Base-by-base conservation (phyloP, 805 yeast species). In the Starmera dryadoides region DNA sequence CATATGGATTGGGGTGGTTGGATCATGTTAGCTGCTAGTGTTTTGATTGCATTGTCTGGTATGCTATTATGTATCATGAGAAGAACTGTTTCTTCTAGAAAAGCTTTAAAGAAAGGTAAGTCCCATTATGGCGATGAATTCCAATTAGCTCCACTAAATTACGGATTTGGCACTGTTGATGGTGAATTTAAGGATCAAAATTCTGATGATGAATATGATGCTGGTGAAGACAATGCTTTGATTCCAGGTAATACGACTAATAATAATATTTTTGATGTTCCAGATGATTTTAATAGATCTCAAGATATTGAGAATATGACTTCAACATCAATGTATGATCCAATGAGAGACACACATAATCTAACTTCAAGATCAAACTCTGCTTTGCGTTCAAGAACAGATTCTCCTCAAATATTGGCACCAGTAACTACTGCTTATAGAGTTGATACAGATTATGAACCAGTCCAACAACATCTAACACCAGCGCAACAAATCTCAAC, bases 1-100 rank as follows among this genome's bases (percentile, higher is more conserved):
- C 77, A 79, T 53, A 62, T 91, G 39, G 71, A 77, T 39, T 88
- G 87, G 79, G 73, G 81, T 34, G 96, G 96, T 20, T 91, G 97
- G 97, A 63, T 83, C 37, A 73, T 85, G 42, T 63, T 89, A 20
- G 77, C 77, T 0, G 75, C 91, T 1, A 75, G 93, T 0, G 73
- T 82, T 2, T 57, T 81, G 25, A 67, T 80, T 34, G 82, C 91
- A 0, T 45, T 81, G 2, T 69, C 77, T 22, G 79, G 86, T 1
- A 71, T 87, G 2, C 56, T 81, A 46, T 60, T 84, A 16, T 86
- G 95, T 56, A 69, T 85, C 38, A 70, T 82, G 66, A 76, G 89
- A 52, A 66, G 96, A 48, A 71, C 84, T 0, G 73, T 78, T 4
- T 69, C 73, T 2, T 55, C 59, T 0, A 50, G 59, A 50, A 50